Evolutionary conservation across 2,329 filamentous ascomycete genomes (phyloP).

Genomic region (Rhinocladiella similis): DNA sequence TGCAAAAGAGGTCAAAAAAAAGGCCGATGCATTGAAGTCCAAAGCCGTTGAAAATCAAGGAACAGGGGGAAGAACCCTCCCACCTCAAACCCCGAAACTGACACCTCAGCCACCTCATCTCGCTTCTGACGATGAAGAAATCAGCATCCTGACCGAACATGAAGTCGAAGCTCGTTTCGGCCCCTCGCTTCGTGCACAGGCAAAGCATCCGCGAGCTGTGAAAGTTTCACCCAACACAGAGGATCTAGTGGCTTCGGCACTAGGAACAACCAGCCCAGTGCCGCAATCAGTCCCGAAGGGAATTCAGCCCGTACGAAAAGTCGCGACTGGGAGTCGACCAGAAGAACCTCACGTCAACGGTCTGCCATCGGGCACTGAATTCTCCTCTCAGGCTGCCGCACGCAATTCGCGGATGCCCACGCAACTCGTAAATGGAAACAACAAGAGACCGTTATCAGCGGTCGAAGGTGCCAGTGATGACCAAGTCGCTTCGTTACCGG

Average conservation of each 20-base stretch:
- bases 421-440: not conserved
- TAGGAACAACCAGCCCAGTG: not conserved
- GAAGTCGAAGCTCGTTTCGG: slow-evolving; percentile 14
- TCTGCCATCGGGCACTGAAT: not conserved
- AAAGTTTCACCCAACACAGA: not conserved
- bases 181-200: slow-evolving; percentile 9
- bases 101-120: slow-evolving; percentile 8
- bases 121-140: slow-evolving; percentile 21
- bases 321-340: not conserved
- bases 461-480: slow-evolving; percentile 1
- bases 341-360: not conserved
- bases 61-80: not conserved
- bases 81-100: not conserved
- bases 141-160: slow-evolving; percentile 16
- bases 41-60: slow-evolving; percentile 4
- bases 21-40: slow-evolving; percentile 9
- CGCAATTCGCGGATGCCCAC: not conserved
- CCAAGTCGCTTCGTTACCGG: not conserved
- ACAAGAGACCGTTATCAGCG: slow-evolving; percentile 8
- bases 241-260: too few relatives aligned
- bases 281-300: too few relatives aligned
- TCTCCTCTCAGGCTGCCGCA: slow-evolving; percentile 1
- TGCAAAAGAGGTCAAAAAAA: slow-evolving; percentile 17
- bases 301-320: not conserved
- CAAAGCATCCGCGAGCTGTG: slow-evolving; percentile 15